Base-by-base conservation (phyloP, 306 rosid genomes). In the Vigna mungo region DNA sequence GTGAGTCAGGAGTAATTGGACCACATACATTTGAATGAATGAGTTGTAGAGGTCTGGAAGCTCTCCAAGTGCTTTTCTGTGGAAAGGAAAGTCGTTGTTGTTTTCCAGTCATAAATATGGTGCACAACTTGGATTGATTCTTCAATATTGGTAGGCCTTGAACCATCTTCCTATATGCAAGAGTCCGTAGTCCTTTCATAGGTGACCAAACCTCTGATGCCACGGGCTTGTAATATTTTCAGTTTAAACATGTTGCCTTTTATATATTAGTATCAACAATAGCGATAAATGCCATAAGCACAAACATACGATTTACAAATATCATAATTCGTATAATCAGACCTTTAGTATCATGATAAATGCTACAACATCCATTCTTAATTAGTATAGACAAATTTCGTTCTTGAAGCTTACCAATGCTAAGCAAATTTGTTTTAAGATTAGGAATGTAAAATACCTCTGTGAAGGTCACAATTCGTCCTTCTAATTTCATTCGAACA, bases 121-220 rank as follows among this genome's bases (percentile, higher is more conserved):
- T 61, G 21, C 68, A 61, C 43, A 61, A 2, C 13, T 61, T 15
- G 14, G 46, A 15, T 32, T 15, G 46, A 61, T 61, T 61, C 68
- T 61, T 61, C 68, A 61, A 61, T 27, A 61, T 61, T 61, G 46
- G 46, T 15, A 62, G 68, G 47, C 68, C 68, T 5, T 62, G 47
- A 34, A 62, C 68, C 68, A 62, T 62, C 68, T 62, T 32, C 46
- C 23, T 32, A 32, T 2, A 30, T 21, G 23, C n/a, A 15, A 30
- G 21, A 62, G 36, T 41, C 8, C 16, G n/a, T 1, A 37, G 2
- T 37, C 43, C 43, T 37, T 37, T 37, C 43, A 37, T 37, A 37
- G 47, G 34, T 34, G 68, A 3, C 4, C 46, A 62, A 62, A 15
- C 7, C 54, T 44, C 3, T 44, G 0, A 3, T 44, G 49, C 4